phyloP scores from a whole-genome alignment of 2,329 filamentous ascomycete genomes.

The Fusarium proliferatum region DNA sequence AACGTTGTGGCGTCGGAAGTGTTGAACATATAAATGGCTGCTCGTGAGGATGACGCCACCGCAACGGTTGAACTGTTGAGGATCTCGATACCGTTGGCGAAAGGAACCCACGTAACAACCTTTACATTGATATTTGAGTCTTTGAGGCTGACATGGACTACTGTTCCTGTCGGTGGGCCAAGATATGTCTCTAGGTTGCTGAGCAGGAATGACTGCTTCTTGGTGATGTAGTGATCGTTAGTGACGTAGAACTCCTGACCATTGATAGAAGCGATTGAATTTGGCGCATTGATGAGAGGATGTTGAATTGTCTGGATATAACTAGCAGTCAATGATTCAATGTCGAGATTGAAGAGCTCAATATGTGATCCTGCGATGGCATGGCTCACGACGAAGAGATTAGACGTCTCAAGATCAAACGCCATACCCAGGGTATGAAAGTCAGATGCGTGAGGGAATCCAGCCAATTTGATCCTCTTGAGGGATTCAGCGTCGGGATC shows the following conservation, averaged over 20 bases:
- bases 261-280: constrained; percentile 52
- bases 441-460: constrained; percentile 44
- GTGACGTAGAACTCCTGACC: constrained; percentile 54
- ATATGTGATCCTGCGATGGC: constrained; percentile 50
- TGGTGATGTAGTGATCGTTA: constrained; percentile 53
- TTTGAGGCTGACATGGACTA: constrained; percentile 51
- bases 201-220: constrained; percentile 40
- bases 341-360: constrained; percentile 54
- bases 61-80: constrained; percentile 53
- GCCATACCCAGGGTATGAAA: constrained; percentile 56
- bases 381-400: constrained; percentile 54
- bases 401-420: constrained; percentile 49
- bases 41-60: constrained; percentile 50
- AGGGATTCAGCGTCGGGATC: constrained; percentile 34
- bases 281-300: constrained; percentile 53
- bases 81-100: constrained; percentile 56
- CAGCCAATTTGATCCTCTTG: constrained; percentile 33
- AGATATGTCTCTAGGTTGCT: constrained; percentile 51
- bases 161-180: constrained; percentile 46
- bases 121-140: constrained; percentile 25
- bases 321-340: constrained; percentile 47
- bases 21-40: constrained; percentile 23
- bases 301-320: constrained; percentile 53
- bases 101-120: constrained; percentile 50
- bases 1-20: constrained; percentile 1